phyloP scores from a whole-genome alignment of 371 early-diverging fungal genomes.

The Syncephalastrum monosporum region DNA sequence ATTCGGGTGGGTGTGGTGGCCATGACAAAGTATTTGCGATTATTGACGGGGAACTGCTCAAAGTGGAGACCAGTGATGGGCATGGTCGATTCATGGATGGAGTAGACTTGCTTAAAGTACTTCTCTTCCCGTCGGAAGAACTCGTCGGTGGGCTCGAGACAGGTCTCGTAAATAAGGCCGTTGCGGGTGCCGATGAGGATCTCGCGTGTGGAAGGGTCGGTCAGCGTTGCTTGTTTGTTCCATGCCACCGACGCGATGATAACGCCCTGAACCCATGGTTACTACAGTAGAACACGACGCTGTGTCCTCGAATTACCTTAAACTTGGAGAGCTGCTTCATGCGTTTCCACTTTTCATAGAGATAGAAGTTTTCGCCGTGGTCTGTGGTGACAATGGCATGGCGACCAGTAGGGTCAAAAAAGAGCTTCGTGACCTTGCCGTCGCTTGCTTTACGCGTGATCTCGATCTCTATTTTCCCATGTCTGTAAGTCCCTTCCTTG shows the following conservation, averaged over 20 bases:
- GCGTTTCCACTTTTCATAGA: slow-evolving; percentile 75
- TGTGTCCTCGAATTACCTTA: slow-evolving; percentile 37
- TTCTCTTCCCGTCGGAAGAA: slow-evolving; percentile 81
- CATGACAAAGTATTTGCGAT: slow-evolving; percentile 74
- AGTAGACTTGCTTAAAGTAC: slow-evolving; percentile 69
- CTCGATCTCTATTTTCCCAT: slow-evolving; percentile 64
- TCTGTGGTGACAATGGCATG: slow-evolving; percentile 85
- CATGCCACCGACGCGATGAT: slow-evolving; percentile 85
- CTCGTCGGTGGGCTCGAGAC: slow-evolving; percentile 80
- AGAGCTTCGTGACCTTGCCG: slow-evolving; percentile 67
- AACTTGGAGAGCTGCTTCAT: slow-evolving; percentile 66
- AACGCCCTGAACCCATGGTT: slow-evolving; percentile 54
- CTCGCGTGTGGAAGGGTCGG: slow-evolving; percentile 67
- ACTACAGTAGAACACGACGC: too few relatives aligned
- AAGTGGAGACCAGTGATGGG: slow-evolving; percentile 80
- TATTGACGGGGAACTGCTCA: slow-evolving; percentile 72
- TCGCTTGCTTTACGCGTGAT: slow-evolving; percentile 64
- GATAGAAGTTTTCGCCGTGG: slow-evolving; percentile 86
- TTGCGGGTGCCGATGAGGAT: slow-evolving; percentile 83
- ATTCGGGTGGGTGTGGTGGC: slow-evolving; percentile 79
- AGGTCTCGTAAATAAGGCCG: slow-evolving; percentile 85
- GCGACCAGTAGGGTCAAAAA: slow-evolving; percentile 85
- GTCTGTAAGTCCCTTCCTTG: background rate
- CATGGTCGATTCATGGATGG: slow-evolving; percentile 56
- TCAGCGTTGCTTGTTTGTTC: slow-evolving; percentile 67